Evolutionary conservation across 108 stramenopile species (phyloP).

Genomic region (Parietichytrium sp.): DNA sequence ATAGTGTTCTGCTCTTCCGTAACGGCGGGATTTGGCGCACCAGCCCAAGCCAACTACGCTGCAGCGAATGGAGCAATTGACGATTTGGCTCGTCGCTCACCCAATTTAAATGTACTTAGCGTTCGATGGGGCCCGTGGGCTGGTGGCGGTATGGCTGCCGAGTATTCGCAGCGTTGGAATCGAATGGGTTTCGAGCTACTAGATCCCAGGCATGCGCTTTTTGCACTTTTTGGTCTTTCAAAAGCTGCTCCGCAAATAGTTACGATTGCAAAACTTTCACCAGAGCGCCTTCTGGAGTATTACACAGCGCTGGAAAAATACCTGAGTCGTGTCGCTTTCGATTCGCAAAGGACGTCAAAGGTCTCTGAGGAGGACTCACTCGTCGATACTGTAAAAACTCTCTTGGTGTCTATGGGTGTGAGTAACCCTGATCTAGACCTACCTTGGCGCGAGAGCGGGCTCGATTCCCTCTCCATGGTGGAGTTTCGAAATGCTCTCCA

Average conservation of each 20-base stretch:
- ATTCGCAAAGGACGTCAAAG: too few species aligned
- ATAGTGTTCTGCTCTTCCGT: constrained; percentile 20
- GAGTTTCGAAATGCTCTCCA: not conserved
- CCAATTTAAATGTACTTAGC: not conserved
- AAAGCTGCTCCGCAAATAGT: too few species aligned
- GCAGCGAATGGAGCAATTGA: not conserved
- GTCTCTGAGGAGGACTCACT: too few species aligned
- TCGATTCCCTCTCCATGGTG: constrained; percentile 42
- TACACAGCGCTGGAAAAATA: too few species aligned
- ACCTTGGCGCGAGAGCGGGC: not conserved
- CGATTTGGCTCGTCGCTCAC: not conserved
- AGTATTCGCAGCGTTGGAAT: not conserved
- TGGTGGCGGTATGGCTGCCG: not conserved
- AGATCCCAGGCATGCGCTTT: not conserved
- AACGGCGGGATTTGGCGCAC: not conserved
- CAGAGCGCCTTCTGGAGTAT: too few species aligned
- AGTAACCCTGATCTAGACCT: not conserved
- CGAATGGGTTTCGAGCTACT: not conserved
- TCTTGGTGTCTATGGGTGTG: too few species aligned
- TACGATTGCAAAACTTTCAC: too few species aligned
- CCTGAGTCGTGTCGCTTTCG: too few species aligned
- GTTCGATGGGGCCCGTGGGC: constrained; percentile 23
- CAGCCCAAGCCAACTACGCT: constrained; percentile 19
- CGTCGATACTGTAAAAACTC: too few species aligned
- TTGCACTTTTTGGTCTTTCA: not conserved